Percentiles rank a stretch among this genome's conserved stretches.
phyloP scores from a whole-genome alignment of 495 filamentous ascomycete genomes.

The Aspergillus asperescens region DNA sequence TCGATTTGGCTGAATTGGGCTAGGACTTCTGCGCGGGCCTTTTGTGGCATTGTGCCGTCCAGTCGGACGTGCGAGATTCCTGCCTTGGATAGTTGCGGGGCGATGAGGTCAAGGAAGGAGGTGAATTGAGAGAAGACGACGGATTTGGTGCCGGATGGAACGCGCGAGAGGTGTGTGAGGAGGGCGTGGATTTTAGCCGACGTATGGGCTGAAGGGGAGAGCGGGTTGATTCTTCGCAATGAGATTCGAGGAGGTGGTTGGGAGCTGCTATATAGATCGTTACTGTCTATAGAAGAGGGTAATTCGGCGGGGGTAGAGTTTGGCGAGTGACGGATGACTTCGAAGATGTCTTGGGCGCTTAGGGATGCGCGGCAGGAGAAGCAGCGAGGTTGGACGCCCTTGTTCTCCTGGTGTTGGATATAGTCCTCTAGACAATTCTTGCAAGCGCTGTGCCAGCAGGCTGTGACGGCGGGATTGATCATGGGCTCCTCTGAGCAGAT shows the following conservation, averaged over 20 bases:
- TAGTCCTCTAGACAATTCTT: slow-evolving; percentile 84
- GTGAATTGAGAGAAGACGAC: slow-evolving; percentile 97
- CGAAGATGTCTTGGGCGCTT: slow-evolving; percentile 79
- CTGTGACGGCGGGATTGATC: slow-evolving; percentile 86
- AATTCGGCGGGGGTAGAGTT: slow-evolving; percentile 22
- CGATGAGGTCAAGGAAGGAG: slow-evolving; percentile 87
- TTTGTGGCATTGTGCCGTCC: slow-evolving; percentile 86
- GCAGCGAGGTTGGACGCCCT: slow-evolving; percentile 68
- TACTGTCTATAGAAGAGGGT: neutral
- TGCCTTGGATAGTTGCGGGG: slow-evolving; percentile 63
- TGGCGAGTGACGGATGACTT: slow-evolving; percentile 62
- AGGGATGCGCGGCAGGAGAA: slow-evolving; percentile 85
- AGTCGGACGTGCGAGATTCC: slow-evolving; percentile 78
- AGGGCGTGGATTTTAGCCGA: slow-evolving; percentile 85
- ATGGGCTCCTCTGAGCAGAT: slow-evolving; percentile 94
- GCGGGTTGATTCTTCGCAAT: slow-evolving; percentile 70
- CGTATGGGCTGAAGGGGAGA: slow-evolving; percentile 52
- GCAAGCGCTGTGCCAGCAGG: slow-evolving; percentile 96
- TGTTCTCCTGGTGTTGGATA: slow-evolving; percentile 78
- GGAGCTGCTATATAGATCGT: slow-evolving; percentile 30
- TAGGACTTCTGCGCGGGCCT: slow-evolving; percentile 70
- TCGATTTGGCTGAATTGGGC: slow-evolving; percentile 56
- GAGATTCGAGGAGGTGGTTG: slow-evolving; percentile 58
- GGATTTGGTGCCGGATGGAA: slow-evolving; percentile 73
- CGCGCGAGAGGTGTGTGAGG: slow-evolving; percentile 62